Base-by-base conservation (phyloP, 139 green algal genomes). In the Spirogloea muscicola region DNA sequence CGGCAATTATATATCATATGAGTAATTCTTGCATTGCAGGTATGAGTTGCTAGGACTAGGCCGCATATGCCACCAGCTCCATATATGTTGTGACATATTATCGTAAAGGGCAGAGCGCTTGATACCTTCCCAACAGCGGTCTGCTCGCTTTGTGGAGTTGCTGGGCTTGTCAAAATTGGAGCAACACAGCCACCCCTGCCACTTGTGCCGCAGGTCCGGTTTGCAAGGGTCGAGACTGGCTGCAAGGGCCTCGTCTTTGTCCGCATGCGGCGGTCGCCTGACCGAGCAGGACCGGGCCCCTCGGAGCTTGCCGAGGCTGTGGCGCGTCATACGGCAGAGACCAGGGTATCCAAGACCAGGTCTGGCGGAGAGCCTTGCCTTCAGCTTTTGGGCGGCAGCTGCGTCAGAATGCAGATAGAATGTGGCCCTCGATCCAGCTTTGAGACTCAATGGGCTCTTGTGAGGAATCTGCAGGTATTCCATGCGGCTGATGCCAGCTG, bases 401-500 rank as follows among this genome's bases (percentile, higher is more conserved):
- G n/a, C n/a, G 39, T 33, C 27, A 59, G 37, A 76, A 16, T 18
- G 76, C 33, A 6, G 25, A 36, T 36, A n/a, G 13, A 70, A 62
- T 31, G 7, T 31, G 40, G 52, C 6, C 31, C 7, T 6, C 7
- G 7, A 33, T 38, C 6, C 18, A 7, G 38, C 58, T 38, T 37
- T 5, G 4, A 4, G 6, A 27, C 31, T 6, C 33, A 27, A 76
- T 36, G 69, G 6, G 34, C 34, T 41, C 33, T 67, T 44, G 25
- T 67, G 25, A 4, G 33, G 31, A 65, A 36, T 48, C 36, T n/a
- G 5, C 67, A 84, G 77, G 44, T 48, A 84, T 49, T 58, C 29
- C 25, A 4, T 81, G 34, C 55, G 77, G 3, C 63, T 85, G 9
- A 2, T 85, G 1, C 79, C 79, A 1, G 77, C 85, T 13, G 72